phyloP scores from a whole-genome alignment of 2,329 filamentous ascomycete genomes.

The Akanthomyces dipterigenus region DNA sequence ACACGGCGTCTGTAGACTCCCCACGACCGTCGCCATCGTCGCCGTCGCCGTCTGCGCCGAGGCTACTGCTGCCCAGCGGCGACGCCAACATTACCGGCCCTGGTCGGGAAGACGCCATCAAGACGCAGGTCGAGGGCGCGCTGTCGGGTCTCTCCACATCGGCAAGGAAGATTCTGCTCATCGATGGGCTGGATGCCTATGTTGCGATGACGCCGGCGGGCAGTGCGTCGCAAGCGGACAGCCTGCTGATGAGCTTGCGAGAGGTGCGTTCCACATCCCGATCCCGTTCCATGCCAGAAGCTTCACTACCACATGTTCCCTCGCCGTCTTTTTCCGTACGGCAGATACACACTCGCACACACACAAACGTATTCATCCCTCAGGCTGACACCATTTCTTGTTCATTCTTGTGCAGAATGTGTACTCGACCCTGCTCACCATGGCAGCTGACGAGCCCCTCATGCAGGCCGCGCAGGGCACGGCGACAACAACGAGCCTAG shows the following conservation, averaged over 20 bases:
- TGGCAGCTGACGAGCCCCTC: conserved; percentile 69
- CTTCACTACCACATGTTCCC: no score
- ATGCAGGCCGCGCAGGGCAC: conserved; percentile 40
- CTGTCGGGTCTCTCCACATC: conserved; percentile 19
- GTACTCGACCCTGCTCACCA: conserved; percentile 58
- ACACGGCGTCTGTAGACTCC: conserved; percentile 19
- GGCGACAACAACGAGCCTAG: conserved; percentile 48
- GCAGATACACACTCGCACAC: no score
- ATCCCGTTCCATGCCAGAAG: no score
- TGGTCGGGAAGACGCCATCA: conserved; percentile 27
- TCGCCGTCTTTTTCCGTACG: no score
- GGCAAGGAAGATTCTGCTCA: conserved; percentile 46
- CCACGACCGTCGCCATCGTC: no score
- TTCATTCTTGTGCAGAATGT: conserved; percentile 41
- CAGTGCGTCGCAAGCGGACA: conserved; percentile 41
- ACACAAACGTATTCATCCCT: no score
- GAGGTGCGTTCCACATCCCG: conserved; percentile 57
- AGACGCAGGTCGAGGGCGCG: conserved; percentile 32
- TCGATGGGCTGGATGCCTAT: conserved; percentile 61
- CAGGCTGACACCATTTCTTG: neutral
- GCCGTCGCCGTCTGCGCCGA: neutral
- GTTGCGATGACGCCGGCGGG: conserved; percentile 44
- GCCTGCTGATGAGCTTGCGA: conserved; percentile 52
- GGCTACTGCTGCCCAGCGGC: neutral
- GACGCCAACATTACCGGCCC: conserved; percentile 20